A percentile compares a stretch with the other conserved stretches of the same genome.
Evolutionary conservation across 768 basidiomycete species (phyloP).

Genomic region (Strobilomyces dryophilus): DNA sequence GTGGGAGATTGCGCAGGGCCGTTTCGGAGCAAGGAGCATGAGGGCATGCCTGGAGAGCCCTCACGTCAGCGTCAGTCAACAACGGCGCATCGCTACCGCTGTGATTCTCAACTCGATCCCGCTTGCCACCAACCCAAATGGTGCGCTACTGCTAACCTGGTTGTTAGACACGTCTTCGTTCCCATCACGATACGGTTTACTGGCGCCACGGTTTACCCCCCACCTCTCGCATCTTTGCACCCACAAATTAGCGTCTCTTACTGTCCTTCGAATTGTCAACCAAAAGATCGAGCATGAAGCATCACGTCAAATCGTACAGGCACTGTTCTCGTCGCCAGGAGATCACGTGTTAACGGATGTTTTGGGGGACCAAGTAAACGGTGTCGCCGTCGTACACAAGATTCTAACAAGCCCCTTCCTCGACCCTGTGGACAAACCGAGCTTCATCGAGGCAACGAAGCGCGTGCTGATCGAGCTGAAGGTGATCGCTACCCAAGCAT

Average conservation of each 20-base stretch:
- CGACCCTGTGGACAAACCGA: slow-evolving; percentile 61
- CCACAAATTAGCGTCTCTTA: slow-evolving; percentile 94
- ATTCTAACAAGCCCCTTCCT: slow-evolving; percentile 86
- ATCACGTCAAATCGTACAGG: slow-evolving; percentile 79
- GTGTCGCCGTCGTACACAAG: slow-evolving; percentile 89
- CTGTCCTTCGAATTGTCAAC: slow-evolving; percentile 93
- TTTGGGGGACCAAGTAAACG: slow-evolving; percentile 93
- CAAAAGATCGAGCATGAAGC: slow-evolving; percentile 93
- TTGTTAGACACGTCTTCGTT: slow-evolving; percentile 92
- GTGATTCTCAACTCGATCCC: slow-evolving; percentile 97
- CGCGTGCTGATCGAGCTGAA: slow-evolving; percentile 87
- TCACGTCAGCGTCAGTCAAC: slow-evolving; percentile 81
- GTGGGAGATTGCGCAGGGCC: slow-evolving; percentile 97
- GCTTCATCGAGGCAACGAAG: slow-evolving; percentile 82
- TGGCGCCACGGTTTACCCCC: slow-evolving; percentile 94
- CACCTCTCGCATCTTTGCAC: slow-evolving; percentile 96
- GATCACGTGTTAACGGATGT: slow-evolving; percentile 94
- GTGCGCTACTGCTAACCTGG: slow-evolving; percentile 94
- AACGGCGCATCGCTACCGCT: slow-evolving; percentile 91
- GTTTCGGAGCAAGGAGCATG: slow-evolving; percentile 98
- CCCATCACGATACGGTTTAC: slow-evolving; percentile 90
- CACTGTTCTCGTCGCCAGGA: slow-evolving; percentile 83
- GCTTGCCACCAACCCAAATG: slow-evolving; percentile 95
- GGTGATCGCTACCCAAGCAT: slow-evolving; percentile 92
- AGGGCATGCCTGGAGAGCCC: slow-evolving; percentile 93